Conservation (phyloP, 805 yeast species). For the Ogataea salicorniae region DNA sequence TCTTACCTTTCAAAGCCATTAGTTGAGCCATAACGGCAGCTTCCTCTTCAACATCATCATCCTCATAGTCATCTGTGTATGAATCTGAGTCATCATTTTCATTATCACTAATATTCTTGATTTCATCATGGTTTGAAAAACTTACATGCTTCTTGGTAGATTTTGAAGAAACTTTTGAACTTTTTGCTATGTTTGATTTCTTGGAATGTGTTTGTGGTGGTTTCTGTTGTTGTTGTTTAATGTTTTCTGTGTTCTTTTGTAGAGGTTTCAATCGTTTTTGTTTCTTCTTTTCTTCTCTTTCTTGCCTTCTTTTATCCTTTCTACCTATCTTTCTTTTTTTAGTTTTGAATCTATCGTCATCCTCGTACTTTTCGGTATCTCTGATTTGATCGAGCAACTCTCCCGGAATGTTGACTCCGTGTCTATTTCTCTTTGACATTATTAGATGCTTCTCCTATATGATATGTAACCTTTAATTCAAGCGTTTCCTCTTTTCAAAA, state of each 20-base stretch:
- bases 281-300: slow-evolving; percentile 32
- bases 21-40: slow-evolving; percentile 42
- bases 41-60: slow-evolving; percentile 30
- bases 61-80: slow-evolving; percentile 8
- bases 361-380: slow-evolving; percentile 30
- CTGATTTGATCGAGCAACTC: slow-evolving; percentile 37
- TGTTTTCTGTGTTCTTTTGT: slow-evolving; percentile 1
- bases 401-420: slow-evolving; percentile 39
- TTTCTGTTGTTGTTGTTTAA: neutral
- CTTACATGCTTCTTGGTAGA: slow-evolving; percentile 15
- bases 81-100: slow-evolving; percentile 4
- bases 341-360: slow-evolving; percentile 27
- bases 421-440: slow-evolving; percentile 22
- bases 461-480: neutral
- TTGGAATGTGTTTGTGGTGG: neutral
- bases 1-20: slow-evolving; percentile 35
- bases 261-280: slow-evolving; percentile 7
- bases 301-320: slow-evolving; percentile 36
- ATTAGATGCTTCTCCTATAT: neutral
- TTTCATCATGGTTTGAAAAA: slow-evolving; percentile 14
- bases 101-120: slow-evolving; percentile 7
- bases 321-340: slow-evolving; percentile 26
- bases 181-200: neutral
- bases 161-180: neutral
- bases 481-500: neutral